Conservation (phyloP, 495 filamentous ascomycete genomes). For the Annulohypoxylon stygium region DNA sequence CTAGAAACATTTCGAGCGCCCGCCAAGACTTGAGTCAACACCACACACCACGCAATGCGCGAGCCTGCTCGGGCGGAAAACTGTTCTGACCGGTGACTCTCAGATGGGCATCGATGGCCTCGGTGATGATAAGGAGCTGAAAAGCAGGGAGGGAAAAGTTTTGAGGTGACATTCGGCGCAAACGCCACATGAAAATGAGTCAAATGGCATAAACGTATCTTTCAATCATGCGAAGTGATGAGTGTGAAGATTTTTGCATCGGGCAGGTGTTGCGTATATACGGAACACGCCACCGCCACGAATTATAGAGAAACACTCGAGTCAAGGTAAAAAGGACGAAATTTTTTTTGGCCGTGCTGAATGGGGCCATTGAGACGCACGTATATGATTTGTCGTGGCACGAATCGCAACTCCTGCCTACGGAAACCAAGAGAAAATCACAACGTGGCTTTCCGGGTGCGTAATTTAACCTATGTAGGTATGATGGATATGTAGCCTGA, state of each 20-base stretch:
- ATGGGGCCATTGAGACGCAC: conserved; percentile 21
- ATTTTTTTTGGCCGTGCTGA: conserved; percentile 18
- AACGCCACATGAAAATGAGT: background rate
- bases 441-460: conserved; percentile 36
- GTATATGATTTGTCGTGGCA: conserved; percentile 42
- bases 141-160: background rate
- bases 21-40: background rate
- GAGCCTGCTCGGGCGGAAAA: background rate
- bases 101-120: background rate
- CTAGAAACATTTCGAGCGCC: background rate
- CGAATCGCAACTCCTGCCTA: conserved; percentile 32
- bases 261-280: conserved; percentile 15
- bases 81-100: background rate
- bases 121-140: background rate
- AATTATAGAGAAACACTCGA: conserved; percentile 35
- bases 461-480: conserved; percentile 19
- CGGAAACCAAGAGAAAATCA: conserved; percentile 24
- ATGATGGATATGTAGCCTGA: conserved; percentile 13
- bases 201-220: background rate
- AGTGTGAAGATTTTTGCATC: background rate
- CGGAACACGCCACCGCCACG: conserved; percentile 21
- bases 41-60: background rate
- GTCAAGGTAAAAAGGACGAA: conserved; percentile 23
- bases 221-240: conserved; percentile 1
- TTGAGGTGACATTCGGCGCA: background rate